Percentiles rank a stretch among this genome's conserved stretches.
Evolutionary conservation across 495 filamentous ascomycete species (phyloP).

Genomic region (Aspergillus homomorphus): DNA sequence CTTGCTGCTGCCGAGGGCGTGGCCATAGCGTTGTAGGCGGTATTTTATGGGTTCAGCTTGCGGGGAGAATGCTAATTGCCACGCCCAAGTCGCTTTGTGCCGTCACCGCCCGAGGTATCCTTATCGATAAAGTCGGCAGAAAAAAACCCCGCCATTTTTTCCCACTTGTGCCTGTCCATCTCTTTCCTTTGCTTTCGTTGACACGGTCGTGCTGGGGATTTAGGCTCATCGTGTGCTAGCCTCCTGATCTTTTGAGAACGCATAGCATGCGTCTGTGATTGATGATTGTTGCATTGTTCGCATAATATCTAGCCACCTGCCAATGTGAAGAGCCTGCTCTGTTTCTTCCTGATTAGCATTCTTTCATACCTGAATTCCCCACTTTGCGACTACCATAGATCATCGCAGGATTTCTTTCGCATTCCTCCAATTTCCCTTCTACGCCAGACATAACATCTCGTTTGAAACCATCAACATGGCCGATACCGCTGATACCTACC

Average conservation of each 20-base stretch:
- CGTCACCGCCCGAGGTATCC: conserved; percentile 10
- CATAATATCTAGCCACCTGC: neutral
- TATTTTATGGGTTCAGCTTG: no score
- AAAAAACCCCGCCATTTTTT: conserved; percentile 8
- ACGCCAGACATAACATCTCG: neutral
- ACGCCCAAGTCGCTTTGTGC: neutral
- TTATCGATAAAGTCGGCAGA: conserved; percentile 20
- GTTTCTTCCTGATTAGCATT: neutral
- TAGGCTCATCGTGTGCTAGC: neutral
- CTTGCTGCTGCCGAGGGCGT: conserved; percentile 7
- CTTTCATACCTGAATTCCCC: neutral
- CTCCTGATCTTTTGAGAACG: neutral
- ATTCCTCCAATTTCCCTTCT: neutral
- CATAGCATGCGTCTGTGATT: neutral
- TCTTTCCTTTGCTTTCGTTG: conserved; percentile 2
- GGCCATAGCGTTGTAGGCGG: neutral
- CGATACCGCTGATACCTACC: conserved; percentile 23
- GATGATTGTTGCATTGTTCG: neutral
- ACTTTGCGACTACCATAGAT: neutral
- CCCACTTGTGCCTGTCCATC: neutral
- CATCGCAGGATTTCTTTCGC: no score
- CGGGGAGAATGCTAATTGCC: conserved; percentile 5
- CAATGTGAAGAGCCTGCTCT: neutral
- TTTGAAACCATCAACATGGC: conserved; percentile 26
- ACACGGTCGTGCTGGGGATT: neutral